These are phyloP conservation scores for Colletotrichum sp. DNA, from an alignment of 2,329 filamentous ascomycete genomes.

Conservation along the genomic window DNA sequence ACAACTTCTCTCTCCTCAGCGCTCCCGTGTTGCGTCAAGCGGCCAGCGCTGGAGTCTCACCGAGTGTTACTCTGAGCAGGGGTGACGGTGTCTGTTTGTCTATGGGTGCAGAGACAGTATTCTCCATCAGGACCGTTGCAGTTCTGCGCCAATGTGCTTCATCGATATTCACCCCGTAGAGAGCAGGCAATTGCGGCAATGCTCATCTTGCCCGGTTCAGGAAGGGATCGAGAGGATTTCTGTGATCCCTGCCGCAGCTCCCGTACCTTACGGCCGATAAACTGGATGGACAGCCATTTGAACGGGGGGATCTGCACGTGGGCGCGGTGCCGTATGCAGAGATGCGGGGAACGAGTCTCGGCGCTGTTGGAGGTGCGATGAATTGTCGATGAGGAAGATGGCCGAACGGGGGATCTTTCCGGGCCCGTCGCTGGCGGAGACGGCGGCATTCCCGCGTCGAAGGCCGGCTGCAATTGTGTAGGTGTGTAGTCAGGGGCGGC, in stretches of 20 bases:
- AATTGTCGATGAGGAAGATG: neutral
- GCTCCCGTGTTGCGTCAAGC: neutral
- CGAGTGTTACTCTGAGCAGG: neutral
- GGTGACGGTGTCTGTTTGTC: neutral
- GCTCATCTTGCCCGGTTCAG: neutral
- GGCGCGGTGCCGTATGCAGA: neutral
- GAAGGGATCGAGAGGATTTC: neutral
- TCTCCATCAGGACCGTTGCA: neutral
- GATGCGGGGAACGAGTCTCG: neutral
- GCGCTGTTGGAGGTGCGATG: neutral
- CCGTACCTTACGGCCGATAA: constrained; percentile 6
- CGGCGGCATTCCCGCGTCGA: neutral
- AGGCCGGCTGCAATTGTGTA: neutral
- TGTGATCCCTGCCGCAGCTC: neutral
- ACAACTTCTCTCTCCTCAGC: neutral
- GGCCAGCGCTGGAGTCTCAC: neutral
- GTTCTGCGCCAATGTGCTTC: neutral
- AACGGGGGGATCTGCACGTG: constrained; percentile 4
- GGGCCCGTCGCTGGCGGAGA: neutral
- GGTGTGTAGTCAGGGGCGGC: neutral
- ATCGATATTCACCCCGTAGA: neutral
- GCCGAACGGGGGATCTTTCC: neutral
- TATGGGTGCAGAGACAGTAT: neutral
- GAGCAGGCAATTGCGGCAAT: neutral
- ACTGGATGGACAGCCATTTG: neutral